Base-by-base conservation (phyloP, 1,139 yeast species). In the Lodderomyces pseudojiufengensis region DNA sequence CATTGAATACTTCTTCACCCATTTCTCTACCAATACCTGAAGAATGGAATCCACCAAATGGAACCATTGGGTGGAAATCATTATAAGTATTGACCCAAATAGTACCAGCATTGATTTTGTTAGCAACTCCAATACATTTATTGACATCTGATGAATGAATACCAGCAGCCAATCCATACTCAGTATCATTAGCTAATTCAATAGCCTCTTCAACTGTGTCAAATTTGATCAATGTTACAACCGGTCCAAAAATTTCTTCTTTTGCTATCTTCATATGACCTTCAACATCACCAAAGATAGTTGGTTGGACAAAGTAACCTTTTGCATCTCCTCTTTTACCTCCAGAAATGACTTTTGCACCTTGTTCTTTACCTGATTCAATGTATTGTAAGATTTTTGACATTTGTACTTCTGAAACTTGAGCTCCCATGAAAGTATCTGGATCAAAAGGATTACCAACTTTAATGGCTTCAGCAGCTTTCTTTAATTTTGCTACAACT, bases 11-110 rank as follows among this genome's bases (percentile, higher is more conserved):
- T 59, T 83, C 88, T 46, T 69, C 70, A 61, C 95, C 95, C 81
- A 86, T 79, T 73, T 86, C 95, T 69, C 95, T 83, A 57, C 95
- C 95, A 59, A 84, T 78, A 65, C 95, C 95, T 42, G 94, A 83
- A 64, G 81, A 78, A 58, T 82, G 81, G 76, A 68, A 85, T 49
- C 95, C 95, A 57, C 95, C 95, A 55, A 82, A 82, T 60, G 90
- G 88, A 57, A 84, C 82, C 63, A 76, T 73, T 50, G 76, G 77
- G 65, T 85, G 85, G 80, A 84, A 80, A 54, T 81, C 86, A 62
- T 86, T 86, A 71, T 84, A 85, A 46, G 94, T 70, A 67, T 86
- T 86, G 57, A 84, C 73, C 92, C 94, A 85, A 48, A 85, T 74
- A 41, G 90, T 81, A 63, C 95, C 95, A 40, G 95, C 85, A 57